Evolutionary conservation across 2,329 filamentous ascomycete genomes (phyloP).

Genomic region (Cladophialophora bantiana): DNA sequence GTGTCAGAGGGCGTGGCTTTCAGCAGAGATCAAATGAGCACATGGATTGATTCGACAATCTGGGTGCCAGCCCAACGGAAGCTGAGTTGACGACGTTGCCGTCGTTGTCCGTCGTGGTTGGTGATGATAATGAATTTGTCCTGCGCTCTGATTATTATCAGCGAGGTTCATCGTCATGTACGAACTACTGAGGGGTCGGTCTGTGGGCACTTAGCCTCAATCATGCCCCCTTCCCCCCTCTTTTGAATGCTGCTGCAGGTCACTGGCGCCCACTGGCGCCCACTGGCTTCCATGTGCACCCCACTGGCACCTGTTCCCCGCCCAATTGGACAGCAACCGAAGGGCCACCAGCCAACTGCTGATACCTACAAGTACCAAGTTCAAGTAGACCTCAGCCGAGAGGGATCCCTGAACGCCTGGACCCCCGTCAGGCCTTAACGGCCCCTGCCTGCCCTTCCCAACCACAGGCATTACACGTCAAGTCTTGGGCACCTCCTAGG

Average conservation of each 20-base stretch:
- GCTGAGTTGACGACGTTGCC: background rate
- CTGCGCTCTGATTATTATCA: background rate
- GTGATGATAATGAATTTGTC: background rate
- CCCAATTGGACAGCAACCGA: background rate
- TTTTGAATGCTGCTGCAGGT: background rate
- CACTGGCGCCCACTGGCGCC: background rate
- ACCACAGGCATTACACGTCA: background rate
- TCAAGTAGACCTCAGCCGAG: conserved; percentile 7
- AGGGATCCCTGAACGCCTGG: conserved; percentile 12
- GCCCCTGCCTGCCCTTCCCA: background rate
- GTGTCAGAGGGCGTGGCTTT: background rate
- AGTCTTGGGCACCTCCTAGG: background rate
- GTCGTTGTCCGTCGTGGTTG: background rate
- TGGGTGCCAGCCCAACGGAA: background rate
- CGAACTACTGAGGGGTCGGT: background rate
- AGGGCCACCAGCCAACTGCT: background rate
- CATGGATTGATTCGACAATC: background rate
- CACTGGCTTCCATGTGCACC: no score
- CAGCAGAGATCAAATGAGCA: background rate
- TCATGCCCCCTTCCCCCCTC: conserved; percentile 1
- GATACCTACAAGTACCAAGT: no score
- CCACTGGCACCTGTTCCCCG: background rate
- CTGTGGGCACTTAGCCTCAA: background rate
- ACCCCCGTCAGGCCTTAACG: background rate
- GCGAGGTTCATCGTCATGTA: background rate